Base-by-base conservation (phyloP, 805 yeast species). In the Ogataea paraovalis region DNA sequence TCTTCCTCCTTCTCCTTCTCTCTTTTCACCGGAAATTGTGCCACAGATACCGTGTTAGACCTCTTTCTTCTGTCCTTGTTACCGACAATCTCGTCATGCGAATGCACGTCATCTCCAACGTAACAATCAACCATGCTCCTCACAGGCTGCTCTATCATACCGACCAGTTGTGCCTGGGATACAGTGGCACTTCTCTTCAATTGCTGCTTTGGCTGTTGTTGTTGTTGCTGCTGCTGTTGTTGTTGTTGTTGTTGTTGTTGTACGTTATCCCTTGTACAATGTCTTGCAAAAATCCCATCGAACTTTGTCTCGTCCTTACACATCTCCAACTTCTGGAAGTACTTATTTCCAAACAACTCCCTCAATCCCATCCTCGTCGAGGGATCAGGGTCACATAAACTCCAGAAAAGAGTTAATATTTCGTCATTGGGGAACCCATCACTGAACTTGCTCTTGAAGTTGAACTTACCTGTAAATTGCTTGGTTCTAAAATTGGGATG, bases 341-440 rank as follows among this genome's bases (percentile, higher is more conserved):
- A 85, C 10, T 83, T 80, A 56, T 85, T 90, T 2, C 69, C 56
- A 51, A 82, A 78, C 30, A 86, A 65, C 22, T 74, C 71, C 1
- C 74, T 71, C 51, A 86, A 57, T 16, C 75, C 71, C 59, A 80
- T 80, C 51, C 95, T 71, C 7, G 77, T 70, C 1, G 56, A 58
- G 0, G 76, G 70, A 21, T 78, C 68, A 3, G 89, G 88, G 58
- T 85, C 90, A 56, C 85, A 78, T 44, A 86, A 65, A 61, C 85
- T 78, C 89, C 91, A 85, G 8, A 87, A 59, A 8, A 60, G 37
- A 34, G 61, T 53, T 7, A 57, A 50, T 14, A 59, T 46, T 23
- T 44, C 46, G 5, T 53, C 48, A 34, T 50, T 42, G 1, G 58
- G 60, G 41, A 61, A 56, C 8, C 54, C 46, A n/a, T 52, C 50